Evolutionary conservation across 2,329 filamentous ascomycete genomes (phyloP), one percentile per base, ranked within the genome.

Genomic region (Cercospora zeae-maydis): DNA sequence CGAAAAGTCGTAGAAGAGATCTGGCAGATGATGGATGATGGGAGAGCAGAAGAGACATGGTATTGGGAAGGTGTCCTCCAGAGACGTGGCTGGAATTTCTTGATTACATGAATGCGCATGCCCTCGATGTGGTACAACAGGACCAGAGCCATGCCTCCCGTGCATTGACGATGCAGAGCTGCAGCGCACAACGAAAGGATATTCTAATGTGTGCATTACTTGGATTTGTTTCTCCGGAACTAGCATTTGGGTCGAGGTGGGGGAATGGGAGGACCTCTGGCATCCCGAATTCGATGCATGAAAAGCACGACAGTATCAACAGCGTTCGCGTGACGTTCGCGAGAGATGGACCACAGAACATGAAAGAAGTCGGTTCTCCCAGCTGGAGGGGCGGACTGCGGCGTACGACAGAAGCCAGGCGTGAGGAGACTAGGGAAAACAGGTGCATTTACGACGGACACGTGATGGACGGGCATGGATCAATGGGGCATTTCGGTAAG

Each of bases 61-160:
- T 84, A 87, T 72, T 87, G 84, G 84, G 85, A 87, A 74, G 82
- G 77, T 63, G 83, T 86, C 63, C 85, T 87, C 65, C 76, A 80
- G 53, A 78, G 80, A 55, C 82, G 84, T 75, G 81, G 82, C 19
- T 85, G 84, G 80, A 84, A 87, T 69, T 86, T 87, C 67, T 75
- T 87, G 67, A 81, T 85, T 65, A 86, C 84, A 65, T 87, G 57
- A 54, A 45, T 45, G 19, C 39, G 24, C 39, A 14, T 24, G 39
- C 39, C 4, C 10, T 7, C 39, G 7, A 14, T 4, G 21, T 13
- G 19, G 39, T 10, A 45, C 19, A 45, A 45, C 19, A 45, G 39
- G 7, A 45, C 39, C 37, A 42, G 37, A 11, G n/a, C n/a, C n/a
- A n/a, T n/a, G n/a, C n/a, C n/a, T n/a, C n/a, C n/a, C 24, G 24